Conservation (phyloP, 2,329 filamentous ascomycete species). For the Tolypocladium cylindrosporum region DNA sequence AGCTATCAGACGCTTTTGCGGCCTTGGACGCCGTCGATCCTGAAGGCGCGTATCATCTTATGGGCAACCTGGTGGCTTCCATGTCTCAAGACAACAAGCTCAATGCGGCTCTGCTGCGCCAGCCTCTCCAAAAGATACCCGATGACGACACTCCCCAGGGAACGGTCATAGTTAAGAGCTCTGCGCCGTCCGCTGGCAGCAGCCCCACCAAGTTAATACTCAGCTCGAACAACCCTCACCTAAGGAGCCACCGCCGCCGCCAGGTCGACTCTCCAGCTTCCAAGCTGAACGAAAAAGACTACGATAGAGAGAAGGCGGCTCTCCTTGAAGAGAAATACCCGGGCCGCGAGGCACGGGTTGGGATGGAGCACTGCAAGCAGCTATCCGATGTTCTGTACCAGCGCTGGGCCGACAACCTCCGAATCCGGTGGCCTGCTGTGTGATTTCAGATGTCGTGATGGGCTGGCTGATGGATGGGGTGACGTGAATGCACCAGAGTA, state of each 20-base stretch:
- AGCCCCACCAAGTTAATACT: slow-evolving; percentile 60
- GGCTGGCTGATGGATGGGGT: neutral
- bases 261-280: slow-evolving; percentile 33
- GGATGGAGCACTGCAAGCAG: slow-evolving; percentile 88
- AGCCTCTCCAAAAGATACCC: slow-evolving; percentile 28
- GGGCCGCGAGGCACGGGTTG: slow-evolving; percentile 45
- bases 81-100: slow-evolving; percentile 63
- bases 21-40: slow-evolving; percentile 79
- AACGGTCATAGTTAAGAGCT: slow-evolving; percentile 49
- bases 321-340: slow-evolving; percentile 44
- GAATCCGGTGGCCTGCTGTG: slow-evolving; percentile 53
- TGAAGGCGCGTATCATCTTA: slow-evolving; percentile 77
- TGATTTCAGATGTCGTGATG: slow-evolving; percentile 6
- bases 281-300: slow-evolving; percentile 31
- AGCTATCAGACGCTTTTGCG: slow-evolving; percentile 77
- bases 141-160: slow-evolving; percentile 38
- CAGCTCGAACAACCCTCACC: slow-evolving; percentile 73
- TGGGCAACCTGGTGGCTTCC: slow-evolving; percentile 67
- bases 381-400: slow-evolving; percentile 85
- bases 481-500: neutral
- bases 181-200: slow-evolving; percentile 26
- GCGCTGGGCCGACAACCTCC: slow-evolving; percentile 79
- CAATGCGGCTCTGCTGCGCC: slow-evolving; percentile 33
- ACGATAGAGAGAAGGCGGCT: slow-evolving; percentile 36
- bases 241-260: slow-evolving; percentile 66